Base-by-base conservation (phyloP, 495 filamentous ascomycete species). In the Sabuloglossum arenarium region DNA sequence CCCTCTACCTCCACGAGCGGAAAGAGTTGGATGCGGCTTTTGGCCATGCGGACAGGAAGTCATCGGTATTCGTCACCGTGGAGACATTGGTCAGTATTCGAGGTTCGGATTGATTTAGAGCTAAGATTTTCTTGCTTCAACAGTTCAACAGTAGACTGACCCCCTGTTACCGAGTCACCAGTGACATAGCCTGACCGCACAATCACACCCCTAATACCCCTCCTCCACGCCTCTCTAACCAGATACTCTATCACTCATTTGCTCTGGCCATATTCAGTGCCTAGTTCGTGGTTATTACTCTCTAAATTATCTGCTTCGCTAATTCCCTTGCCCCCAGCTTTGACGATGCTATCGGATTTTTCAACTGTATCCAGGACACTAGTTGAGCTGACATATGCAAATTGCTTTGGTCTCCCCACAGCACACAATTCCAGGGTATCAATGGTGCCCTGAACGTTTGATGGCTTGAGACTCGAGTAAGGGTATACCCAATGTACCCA, bases 221-320 rank as follows among this genome's bases (percentile, higher is more conserved):
- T 70, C 51, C 68, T 71, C 19, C 88, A 87, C 27, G 90, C 90
- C 63, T 85, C 86, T 19, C 83, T 74, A 51, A 89, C 77, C 11
- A 98, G 71, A 61, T 86, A 82, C 66, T 96, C 89, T 6, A 76
- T 70, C 21, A 79, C 81, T 82, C 84, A 87, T 71, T 97, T 97
- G 53, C 75, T 79, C 68, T 96, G 89, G 6, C 88, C 91, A 62
- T 98, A 98, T 8, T 91, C 91, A 0, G 85, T 94, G 63, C 80
- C 72, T 0, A 89, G 74, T 24, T 80, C 81, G 21, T 70, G 75
- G 10, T 75, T 67, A 58, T 76, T 81, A 16, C 85, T 81, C 56
- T 77, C 71, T 3, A 88, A 68, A 56, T 83, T 76, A 59, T 88
- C 83, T 0, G 69, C 66, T 64, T 88, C 84, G 27, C 70, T 68